Base-by-base conservation (phyloP, 345 rosid species). In the Fremontodendron californicum region DNA sequence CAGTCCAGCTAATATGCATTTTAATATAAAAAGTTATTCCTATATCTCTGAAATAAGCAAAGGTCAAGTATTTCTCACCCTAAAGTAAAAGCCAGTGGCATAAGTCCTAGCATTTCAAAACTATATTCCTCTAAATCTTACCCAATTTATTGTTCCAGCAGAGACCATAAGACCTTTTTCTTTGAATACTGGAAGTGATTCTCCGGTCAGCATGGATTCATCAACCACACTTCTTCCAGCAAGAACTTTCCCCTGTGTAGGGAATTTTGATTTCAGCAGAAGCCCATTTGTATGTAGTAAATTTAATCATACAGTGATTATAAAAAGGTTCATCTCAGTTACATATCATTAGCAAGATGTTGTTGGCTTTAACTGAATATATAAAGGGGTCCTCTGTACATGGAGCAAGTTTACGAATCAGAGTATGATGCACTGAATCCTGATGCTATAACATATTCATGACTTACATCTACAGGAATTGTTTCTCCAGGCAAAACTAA, bases 151-250 rank as follows among this genome's bases (percentile, higher is more conserved):
- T 12, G 72, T 67, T 67, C 72, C 98, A 31, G 98, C 93, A 69
- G 98, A 93, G 81, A 95, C 97, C 58, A 78, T 78, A 61, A 84
- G 85, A 39, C 92, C 94, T 79, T 82, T 78, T 77, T 93, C 97
- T 88, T 95, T 95, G 77, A 88, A 92, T 57, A 92, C 94, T 33
- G 97, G 99, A 80, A 92, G 89, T 77, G 98, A 93, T 89, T 93
- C 99, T 67, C 99, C 98, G 2, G 99, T 93, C 75, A 95, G 91
- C 98, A 95, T 95, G 86, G 98, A 93, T 85, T 95, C 99, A 79
- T 95, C 98, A 40, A 92, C 98, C 77, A 92, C 94, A 82, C 99
- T 93, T 90, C 94, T 90, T 85, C 99, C 99, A 2, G 94, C 96
- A 78, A 90, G 75, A 76, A 95, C 91, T 84, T 74, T 87, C 61